phyloP scores from a whole-genome alignment of 177 flowering plant species.

The Vitis hybrid region DNA sequence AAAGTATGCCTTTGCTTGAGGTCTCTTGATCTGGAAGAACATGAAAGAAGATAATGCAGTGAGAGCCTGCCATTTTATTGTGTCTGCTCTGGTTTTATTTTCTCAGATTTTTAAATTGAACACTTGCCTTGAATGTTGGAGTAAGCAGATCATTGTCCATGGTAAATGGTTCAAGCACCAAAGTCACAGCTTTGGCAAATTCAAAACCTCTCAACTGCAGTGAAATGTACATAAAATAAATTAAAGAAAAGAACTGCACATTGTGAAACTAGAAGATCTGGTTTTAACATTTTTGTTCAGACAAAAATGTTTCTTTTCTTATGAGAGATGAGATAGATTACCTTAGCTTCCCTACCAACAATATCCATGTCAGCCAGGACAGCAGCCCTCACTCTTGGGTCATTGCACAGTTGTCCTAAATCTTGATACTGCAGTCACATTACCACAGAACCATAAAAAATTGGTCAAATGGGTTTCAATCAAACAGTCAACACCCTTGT shows the following conservation, averaged over 20 bases:
- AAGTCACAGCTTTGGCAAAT: constrained; percentile 80
- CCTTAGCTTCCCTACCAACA: constrained; percentile 85
- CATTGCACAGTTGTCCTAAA: constrained; percentile 60
- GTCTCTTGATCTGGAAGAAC: constrained; percentile 46
- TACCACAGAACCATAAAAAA: not conserved
- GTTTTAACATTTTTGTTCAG: not conserved
- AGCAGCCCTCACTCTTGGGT: constrained; percentile 77
- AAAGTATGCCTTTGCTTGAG: constrained; percentile 87
- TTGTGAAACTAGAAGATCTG: not conserved
- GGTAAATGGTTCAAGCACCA: constrained; percentile 82
- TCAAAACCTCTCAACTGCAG: constrained; percentile 94
- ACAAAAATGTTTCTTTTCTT: too few relatives aligned
- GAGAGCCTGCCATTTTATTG: not conserved
- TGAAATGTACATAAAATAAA: not conserved
- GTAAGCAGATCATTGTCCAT: constrained; percentile 90
- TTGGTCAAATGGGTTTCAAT: too few relatives aligned
- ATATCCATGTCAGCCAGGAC: constrained; percentile 91
- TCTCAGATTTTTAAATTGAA: not conserved
- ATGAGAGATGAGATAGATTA: constrained; percentile 16
- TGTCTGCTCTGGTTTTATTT: too few relatives aligned
- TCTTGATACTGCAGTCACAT: constrained; percentile 53
- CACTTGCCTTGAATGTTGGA: constrained; percentile 81
- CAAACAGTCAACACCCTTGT: not conserved
- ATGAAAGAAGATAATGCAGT: not conserved
- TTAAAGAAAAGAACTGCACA: not conserved